Percentiles rank a stretch among this genome's conserved stretches.
Conservation (phyloP, 768 basidiomycete genomes). For the Boletus speciosus region DNA sequence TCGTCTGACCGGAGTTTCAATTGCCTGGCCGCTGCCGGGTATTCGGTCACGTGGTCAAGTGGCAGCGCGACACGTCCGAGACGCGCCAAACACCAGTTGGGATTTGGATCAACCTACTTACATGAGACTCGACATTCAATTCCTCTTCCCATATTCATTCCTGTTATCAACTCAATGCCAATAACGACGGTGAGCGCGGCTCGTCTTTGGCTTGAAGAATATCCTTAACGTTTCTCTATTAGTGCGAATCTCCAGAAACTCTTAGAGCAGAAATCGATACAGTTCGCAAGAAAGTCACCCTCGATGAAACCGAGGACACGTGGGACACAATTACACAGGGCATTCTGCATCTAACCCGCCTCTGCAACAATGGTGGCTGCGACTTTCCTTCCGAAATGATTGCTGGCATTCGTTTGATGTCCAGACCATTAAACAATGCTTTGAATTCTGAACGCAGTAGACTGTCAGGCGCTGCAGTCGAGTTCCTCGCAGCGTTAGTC, state of each 20-base stretch:
- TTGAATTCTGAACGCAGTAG: constrained; percentile 73
- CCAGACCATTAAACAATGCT: constrained; percentile 52
- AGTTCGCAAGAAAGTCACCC: constrained; percentile 39
- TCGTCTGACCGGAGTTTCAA: constrained; percentile 24
- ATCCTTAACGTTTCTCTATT: not conserved
- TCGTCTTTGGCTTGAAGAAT: not conserved
- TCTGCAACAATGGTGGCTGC: constrained; percentile 52
- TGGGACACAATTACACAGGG: constrained; percentile 68
- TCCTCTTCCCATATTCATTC: not conserved
- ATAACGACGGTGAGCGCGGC: constrained; percentile 24
- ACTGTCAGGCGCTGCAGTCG: constrained; percentile 63
- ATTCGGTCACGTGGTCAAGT: constrained; percentile 23
- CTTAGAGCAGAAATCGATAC: constrained; percentile 41
- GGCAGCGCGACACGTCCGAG: constrained; percentile 17
- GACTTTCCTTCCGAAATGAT: constrained; percentile 52
- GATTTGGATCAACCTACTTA: constrained; percentile 6
- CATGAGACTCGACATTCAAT: constrained; percentile 14
- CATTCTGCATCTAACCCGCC: constrained; percentile 42
- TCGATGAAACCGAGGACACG: constrained; percentile 71
- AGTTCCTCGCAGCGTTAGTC: constrained; percentile 55
- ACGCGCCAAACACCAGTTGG: constrained; percentile 15
- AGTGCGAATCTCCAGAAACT: constrained; percentile 33
- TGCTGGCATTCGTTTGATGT: constrained; percentile 46
- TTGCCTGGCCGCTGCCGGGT: constrained; percentile 19
- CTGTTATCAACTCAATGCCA: constrained; percentile 20